phyloP scores from a whole-genome alignment of 768 basidiomycete genomes.

The Mycena belliarum region DNA sequence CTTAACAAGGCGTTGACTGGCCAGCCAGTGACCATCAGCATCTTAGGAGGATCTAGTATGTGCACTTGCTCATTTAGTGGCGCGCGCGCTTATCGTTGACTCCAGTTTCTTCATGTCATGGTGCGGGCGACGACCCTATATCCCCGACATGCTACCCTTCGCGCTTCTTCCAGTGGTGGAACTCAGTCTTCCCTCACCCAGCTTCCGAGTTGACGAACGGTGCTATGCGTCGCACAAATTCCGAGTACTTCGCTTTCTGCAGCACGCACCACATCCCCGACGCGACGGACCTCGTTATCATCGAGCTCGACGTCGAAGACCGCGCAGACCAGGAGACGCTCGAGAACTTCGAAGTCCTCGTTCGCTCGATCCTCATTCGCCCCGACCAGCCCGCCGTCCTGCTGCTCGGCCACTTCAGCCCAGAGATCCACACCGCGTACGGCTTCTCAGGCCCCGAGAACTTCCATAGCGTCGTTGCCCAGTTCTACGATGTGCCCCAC shows the following conservation, averaged over 20 bases:
- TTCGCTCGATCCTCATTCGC: conserved; percentile 88
- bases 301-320: conserved; percentile 94
- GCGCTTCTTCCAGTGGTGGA: conserved; percentile 98
- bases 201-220: conserved; percentile 98
- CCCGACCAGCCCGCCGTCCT: conserved; percentile 91
- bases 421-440: conserved; percentile 74
- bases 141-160: conserved; percentile 86
- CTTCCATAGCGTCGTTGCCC: conserved; percentile 86
- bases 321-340: conserved; percentile 66
- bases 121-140: conserved; percentile 89
- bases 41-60: conserved; percentile 85
- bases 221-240: conserved; percentile 88
- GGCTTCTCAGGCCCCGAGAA: conserved; percentile 92
- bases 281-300: conserved; percentile 87
- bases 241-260: conserved; percentile 95
- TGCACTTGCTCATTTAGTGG: conserved; percentile 15
- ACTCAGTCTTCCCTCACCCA: conserved; percentile 95
- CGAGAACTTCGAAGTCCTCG: conserved; percentile 88
- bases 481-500: conserved; percentile 97
- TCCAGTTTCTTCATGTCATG: conserved; percentile 89
- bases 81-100: conserved; percentile 14
- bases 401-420: conserved; percentile 93
- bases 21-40: conserved; percentile 84
- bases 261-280: conserved; percentile 93
- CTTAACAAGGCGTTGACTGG: conserved; percentile 83